Base-by-base conservation (phyloP, 164 flowering plant species). In the Warburgia ugandensis region DNA sequence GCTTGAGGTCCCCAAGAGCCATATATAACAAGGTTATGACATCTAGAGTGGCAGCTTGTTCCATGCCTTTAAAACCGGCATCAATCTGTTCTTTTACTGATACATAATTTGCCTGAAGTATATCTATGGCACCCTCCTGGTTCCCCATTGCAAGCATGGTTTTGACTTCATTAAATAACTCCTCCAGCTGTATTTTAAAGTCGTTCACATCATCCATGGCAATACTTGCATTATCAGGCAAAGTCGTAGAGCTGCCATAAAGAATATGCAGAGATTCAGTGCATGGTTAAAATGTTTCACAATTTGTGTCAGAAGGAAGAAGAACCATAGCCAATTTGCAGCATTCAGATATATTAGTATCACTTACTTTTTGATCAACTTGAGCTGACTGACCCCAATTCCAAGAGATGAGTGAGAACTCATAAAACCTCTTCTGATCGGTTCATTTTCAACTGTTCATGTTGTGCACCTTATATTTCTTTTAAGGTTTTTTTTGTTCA, bases 21-120 rank as follows among this genome's bases (percentile, higher is more conserved):
- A 76, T 68, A 57, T 71, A 86, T 3, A 94, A 94, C 60, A 86
- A 64, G 40, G 92, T 80, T 52, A 86, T 59, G 51, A 84, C 52
- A 61, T 90, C 97, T 59, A 90, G 82, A 57, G 65, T 43, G 58
- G 94, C 95, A 66, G 89, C 97, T 73, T 80, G 79, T 68, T 84
- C 87, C 37, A 86, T 71, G 62, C 91, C 80, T 61, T 55, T 67
- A n/a, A 23, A 46, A 29, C 95, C 95, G 40, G 71, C 65, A 61
- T 72, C 70, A 16, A 90, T 59, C 68, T 74, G 82, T 60, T 76
- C 84, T 69, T 81, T 83, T 30, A 81, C 91, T 47, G 71, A 75
- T 64, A 71, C 76, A 68, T 77, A 83, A 68, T 86, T 90, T 59
- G 97, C 97, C 58, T 63, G 64, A 64, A 90, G 89, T 46, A 90